These are phyloP conservation scores for Austroboletus novae-zelandiae DNA, from an alignment of 1,284 basidiomycete species.

Conservation along the genomic window DNA sequence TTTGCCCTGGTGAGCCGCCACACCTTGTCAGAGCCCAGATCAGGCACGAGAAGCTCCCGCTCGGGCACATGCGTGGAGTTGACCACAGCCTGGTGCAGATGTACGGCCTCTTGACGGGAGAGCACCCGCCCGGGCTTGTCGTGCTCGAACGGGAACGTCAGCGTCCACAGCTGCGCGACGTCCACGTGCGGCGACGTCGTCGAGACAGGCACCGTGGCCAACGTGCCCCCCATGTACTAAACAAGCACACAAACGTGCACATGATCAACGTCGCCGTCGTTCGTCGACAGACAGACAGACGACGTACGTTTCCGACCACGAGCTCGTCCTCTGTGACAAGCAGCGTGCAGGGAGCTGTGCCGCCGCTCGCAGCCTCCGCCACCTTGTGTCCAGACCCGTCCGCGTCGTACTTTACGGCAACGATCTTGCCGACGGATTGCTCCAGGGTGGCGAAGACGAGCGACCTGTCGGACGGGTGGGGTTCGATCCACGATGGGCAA, in stretches of 20 bases:
- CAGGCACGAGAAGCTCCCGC: conserved; percentile 64
- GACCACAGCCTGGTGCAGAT: conserved; percentile 65
- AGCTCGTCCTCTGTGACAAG: conserved; percentile 49
- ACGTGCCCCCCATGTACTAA: conserved; percentile 61
- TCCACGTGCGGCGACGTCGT: conserved; percentile 43
- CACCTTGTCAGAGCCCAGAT: conserved; percentile 68
- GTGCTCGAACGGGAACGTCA: conserved; percentile 39
- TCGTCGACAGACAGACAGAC: background rate
- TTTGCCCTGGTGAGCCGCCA: conserved; percentile 46
- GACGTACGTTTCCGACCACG: conserved; percentile 66
- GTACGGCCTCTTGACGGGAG: conserved; percentile 61
- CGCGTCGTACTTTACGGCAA: conserved; percentile 51
- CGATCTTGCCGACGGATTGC: conserved; percentile 55
- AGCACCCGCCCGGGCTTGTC: conserved; percentile 54
- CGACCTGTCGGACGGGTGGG: conserved; percentile 51
- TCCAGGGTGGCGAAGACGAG: conserved; percentile 58
- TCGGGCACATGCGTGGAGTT: conserved; percentile 34
- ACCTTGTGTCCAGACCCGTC: conserved; percentile 20
- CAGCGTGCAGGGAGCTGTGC: conserved; percentile 59
- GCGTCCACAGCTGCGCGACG: conserved; percentile 26
- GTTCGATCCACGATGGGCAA: conserved; percentile 69
- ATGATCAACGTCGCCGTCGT: background rate
- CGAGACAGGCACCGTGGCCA: conserved; percentile 52
- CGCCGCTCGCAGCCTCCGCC: conserved; percentile 43
- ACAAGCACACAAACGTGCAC: too few relatives aligned